A percentile compares a stretch with the other conserved stretches of the same genome.
Evolutionary conservation across 2,329 filamentous ascomycete species (phyloP).

Genomic region (Mycosphaerelloides madeirae): DNA sequence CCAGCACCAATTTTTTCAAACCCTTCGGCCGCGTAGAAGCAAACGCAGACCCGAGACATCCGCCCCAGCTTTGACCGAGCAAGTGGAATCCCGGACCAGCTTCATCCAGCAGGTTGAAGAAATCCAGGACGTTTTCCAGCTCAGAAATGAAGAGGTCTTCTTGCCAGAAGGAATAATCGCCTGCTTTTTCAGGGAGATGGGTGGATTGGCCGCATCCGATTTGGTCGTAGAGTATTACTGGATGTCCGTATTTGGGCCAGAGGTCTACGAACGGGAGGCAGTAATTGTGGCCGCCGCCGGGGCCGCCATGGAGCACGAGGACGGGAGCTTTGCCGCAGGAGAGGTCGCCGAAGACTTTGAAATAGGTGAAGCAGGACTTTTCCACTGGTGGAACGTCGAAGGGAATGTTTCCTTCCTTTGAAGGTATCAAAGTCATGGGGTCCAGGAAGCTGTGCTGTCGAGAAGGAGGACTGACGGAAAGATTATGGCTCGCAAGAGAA

Average conservation of each 20-base stretch:
- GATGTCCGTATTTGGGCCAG: constrained; percentile 24
- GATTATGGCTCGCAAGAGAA: too few relatives aligned
- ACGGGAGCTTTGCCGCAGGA: not conserved
- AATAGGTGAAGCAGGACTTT: not conserved
- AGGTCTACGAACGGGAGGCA: not conserved
- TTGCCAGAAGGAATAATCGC: constrained; percentile 43
- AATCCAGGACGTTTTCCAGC: constrained; percentile 46
- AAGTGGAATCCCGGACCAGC: constrained; percentile 36
- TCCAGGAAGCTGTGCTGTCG: too few relatives aligned
- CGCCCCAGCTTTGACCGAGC: constrained; percentile 48
- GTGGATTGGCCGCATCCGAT: constrained; percentile 45
- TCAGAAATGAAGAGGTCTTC: constrained; percentile 42
- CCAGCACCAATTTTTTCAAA: constrained; percentile 31
- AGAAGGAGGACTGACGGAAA: not conserved
- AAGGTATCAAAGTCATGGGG: too few relatives aligned
- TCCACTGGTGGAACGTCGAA: not conserved
- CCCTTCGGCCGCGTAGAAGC: constrained; percentile 31
- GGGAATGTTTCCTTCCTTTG: not conserved
- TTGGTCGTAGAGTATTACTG: constrained; percentile 49
- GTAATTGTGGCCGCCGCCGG: not conserved
- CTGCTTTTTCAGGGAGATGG: constrained; percentile 39
- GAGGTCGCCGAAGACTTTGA: not conserved
- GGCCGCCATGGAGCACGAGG: not conserved
- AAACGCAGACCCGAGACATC: constrained; percentile 41
- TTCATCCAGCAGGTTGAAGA: too few relatives aligned